Percentiles rank a stretch among this genome's conserved stretches.
phyloP scores from a whole-genome alignment of 169 alveolate species.

The Eimeria necatrix region DNA sequence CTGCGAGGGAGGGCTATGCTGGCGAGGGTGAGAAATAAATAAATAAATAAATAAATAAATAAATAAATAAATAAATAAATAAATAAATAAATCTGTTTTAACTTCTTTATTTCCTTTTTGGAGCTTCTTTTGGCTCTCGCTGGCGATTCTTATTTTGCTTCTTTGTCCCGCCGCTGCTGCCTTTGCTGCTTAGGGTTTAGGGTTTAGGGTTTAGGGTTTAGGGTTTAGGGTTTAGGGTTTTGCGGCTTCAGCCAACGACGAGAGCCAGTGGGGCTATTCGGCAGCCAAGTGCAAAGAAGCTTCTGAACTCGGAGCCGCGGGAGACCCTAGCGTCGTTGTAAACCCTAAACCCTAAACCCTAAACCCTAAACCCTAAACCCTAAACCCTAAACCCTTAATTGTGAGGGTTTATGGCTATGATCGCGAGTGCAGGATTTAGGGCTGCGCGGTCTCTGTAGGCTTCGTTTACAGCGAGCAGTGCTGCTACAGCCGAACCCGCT shows the following conservation, averaged over 20 bases:
- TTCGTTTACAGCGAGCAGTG: too few relatives aligned
- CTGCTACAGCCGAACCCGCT: too few relatives aligned
- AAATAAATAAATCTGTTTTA: background rate
- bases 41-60: background rate
- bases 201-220: conserved; percentile 31
- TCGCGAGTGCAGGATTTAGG: background rate
- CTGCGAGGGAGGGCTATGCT: too few relatives aligned
- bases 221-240: conserved; percentile 25
- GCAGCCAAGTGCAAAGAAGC: too few relatives aligned
- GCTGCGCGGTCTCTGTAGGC: too few relatives aligned
- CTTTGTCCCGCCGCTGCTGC: too few relatives aligned
- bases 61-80: background rate
- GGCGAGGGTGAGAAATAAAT: too few relatives aligned
- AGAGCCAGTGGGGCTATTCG: too few relatives aligned
- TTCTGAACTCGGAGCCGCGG: background rate
- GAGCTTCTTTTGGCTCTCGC: background rate
- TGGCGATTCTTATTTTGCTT: background rate
- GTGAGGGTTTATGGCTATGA: background rate
- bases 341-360: too few relatives aligned
- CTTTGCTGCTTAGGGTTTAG: background rate
- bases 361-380: too few relatives aligned
- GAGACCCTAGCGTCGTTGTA: background rate
- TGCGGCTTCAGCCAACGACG: too few relatives aligned
- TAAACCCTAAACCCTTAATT: too few relatives aligned
- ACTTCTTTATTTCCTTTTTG: background rate